phyloP scores from a whole-genome alignment of 2,329 filamentous ascomycete genomes.

The Cryphonectria nitschkei region DNA sequence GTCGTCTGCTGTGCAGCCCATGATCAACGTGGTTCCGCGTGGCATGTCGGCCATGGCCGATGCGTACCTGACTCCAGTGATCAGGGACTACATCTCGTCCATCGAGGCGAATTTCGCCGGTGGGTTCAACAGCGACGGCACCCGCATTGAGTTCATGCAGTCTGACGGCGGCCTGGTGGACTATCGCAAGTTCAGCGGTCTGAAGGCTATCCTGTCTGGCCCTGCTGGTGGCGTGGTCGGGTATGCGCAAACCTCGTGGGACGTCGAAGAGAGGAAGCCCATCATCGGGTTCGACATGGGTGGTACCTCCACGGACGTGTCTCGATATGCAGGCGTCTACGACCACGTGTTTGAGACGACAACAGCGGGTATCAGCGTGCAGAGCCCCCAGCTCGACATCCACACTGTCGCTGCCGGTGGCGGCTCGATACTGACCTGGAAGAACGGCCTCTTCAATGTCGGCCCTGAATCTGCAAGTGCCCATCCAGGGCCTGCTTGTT shows the following conservation, averaged over 20 bases:
- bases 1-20: conserved; percentile 44
- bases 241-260: conserved; percentile 74
- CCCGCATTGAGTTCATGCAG: conserved; percentile 75
- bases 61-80: conserved; percentile 48
- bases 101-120: conserved; percentile 43
- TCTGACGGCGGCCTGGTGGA: conserved; percentile 57
- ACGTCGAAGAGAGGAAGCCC: conserved; percentile 66
- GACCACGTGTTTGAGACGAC: conserved; percentile 70
- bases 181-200: conserved; percentile 66
- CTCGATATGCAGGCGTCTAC: conserved; percentile 59
- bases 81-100: conserved; percentile 44
- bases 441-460: conserved; percentile 69
- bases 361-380: conserved; percentile 77
- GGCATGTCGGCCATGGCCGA: conserved; percentile 48
- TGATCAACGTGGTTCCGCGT: conserved; percentile 50
- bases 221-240: conserved; percentile 80
- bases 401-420: conserved; percentile 80
- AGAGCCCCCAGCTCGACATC: conserved; percentile 79
- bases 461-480: conserved; percentile 69
- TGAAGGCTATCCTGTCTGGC: conserved; percentile 72
- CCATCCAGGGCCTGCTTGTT: conserved; percentile 70
- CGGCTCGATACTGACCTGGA: conserved; percentile 70
- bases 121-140: conserved; percentile 37
- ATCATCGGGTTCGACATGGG: conserved; percentile 80
- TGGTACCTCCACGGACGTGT: conserved; percentile 77